A percentile compares a stretch with the other conserved stretches of the same genome.
Evolutionary conservation across 2,329 filamentous ascomycete species (phyloP).

Genomic region (Cladorrhinum sp.): DNA sequence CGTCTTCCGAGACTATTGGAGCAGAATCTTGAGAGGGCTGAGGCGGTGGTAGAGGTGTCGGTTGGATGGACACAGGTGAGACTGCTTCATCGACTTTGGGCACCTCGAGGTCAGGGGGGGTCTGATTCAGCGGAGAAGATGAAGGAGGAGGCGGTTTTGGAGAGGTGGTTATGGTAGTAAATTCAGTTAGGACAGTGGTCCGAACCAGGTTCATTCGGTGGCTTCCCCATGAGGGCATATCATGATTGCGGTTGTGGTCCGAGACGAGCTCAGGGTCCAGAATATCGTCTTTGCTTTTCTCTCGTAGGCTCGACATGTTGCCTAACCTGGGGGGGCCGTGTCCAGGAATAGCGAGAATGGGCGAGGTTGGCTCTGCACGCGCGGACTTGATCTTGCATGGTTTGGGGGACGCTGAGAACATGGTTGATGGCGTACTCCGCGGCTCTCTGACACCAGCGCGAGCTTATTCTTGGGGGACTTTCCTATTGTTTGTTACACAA

Average conservation of each 20-base stretch:
- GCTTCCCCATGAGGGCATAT: not conserved
- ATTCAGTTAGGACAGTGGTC: constrained; percentile 2
- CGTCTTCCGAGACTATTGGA: not conserved
- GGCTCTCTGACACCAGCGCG: not conserved
- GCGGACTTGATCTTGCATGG: constrained; percentile 2
- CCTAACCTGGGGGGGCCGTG: not conserved
- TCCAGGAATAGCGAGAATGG: not conserved
- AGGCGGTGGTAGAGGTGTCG: not conserved
- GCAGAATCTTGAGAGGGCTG: not conserved
- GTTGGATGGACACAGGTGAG: not conserved
- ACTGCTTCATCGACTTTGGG: not conserved
- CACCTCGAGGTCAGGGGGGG: not conserved
- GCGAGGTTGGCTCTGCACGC: not conserved
- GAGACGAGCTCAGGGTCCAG: not conserved
- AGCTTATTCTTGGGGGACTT: constrained; percentile 4
- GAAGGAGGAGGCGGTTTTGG: not conserved
- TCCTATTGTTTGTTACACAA: not conserved
- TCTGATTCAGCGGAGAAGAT: not conserved
- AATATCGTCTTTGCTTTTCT: constrained; percentile 1
- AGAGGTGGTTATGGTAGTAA: not conserved
- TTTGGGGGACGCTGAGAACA: not conserved
- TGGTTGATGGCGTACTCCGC: not conserved
- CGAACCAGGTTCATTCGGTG: not conserved
- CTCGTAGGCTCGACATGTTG: not conserved
- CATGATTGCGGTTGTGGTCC: not conserved